These are phyloP conservation scores for Arctium minus DNA, from an alignment of 129 eudicot species.

Conservation along the genomic window DNA sequence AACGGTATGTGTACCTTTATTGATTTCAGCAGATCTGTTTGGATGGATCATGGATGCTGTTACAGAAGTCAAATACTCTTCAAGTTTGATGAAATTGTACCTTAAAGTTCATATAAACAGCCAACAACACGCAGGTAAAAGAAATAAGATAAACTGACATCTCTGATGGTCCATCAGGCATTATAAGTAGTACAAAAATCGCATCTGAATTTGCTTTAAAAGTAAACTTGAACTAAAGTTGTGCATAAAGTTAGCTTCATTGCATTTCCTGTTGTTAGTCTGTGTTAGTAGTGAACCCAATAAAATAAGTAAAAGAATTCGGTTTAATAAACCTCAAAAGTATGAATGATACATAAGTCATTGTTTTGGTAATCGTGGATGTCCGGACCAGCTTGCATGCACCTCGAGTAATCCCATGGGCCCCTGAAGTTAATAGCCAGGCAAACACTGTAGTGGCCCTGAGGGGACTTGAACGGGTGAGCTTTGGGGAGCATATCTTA, in stretches of 20 bases:
- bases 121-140: neutral
- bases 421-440: too few species aligned
- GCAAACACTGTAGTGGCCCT: too few species aligned
- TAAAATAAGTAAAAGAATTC: neutral
- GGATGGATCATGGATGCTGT: neutral
- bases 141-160: neutral
- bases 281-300: neutral
- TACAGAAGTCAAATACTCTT: neutral
- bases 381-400: neutral
- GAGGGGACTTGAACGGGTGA: neutral
- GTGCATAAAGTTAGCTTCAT: neutral
- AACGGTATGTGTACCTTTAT: neutral
- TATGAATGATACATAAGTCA: conserved; percentile 1
- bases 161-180: neutral
- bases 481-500: neutral
- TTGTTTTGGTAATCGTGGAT: neutral
- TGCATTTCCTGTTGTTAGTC: neutral
- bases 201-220: neutral
- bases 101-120: neutral
- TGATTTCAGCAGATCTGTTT: neutral
- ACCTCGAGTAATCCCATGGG: too few species aligned
- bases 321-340: neutral
- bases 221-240: neutral
- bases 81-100: neutral
- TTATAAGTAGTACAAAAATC: neutral